Percentiles rank a stretch among this genome's conserved stretches.
Evolutionary conservation across 73 alveolate species (phyloP).

Genomic region (Symbiodinium pilosum): DNA sequence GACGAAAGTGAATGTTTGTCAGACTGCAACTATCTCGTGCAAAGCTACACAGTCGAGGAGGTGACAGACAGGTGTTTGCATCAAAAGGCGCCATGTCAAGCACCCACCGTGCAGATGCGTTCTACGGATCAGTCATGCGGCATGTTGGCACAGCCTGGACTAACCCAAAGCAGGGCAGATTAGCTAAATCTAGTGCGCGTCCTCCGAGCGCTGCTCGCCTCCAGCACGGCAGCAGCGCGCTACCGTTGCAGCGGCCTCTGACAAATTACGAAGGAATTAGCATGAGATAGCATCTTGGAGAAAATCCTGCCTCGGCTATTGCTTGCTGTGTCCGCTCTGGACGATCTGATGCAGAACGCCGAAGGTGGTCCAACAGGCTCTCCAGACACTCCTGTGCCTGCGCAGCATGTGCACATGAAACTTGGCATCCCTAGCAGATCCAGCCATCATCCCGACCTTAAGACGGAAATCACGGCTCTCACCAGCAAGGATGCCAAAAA

Average conservation of each 20-base stretch:
- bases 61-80: too few relatives aligned
- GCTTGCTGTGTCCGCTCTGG: slow-evolving; percentile 85
- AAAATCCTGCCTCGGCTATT: slow-evolving; percentile 22
- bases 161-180: too few relatives aligned
- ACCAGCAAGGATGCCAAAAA: slow-evolving; percentile 82
- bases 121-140: too few relatives aligned
- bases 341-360: slow-evolving; percentile 52
- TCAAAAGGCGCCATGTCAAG: too few relatives aligned
- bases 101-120: too few relatives aligned
- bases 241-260: slow-evolving; percentile 73
- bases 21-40: too few relatives aligned
- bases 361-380: slow-evolving; percentile 39
- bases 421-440: background rate
- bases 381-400: slow-evolving; percentile 76
- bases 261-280: background rate
- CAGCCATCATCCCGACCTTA: slow-evolving; percentile 2
- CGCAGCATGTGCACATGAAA: background rate
- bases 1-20: too few relatives aligned
- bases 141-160: too few relatives aligned
- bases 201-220: slow-evolving; percentile 93
- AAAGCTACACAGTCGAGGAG: too few relatives aligned
- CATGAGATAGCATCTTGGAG: background rate
- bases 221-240: slow-evolving; percentile 95
- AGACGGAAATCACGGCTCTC: slow-evolving; percentile 86
- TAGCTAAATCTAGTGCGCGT: too few relatives aligned